A percentile compares a stretch with the other conserved stretches of the same genome.
Evolutionary conservation across 768 basidiomycete genomes (phyloP).

Genomic region (Trametes cinnabarina): DNA sequence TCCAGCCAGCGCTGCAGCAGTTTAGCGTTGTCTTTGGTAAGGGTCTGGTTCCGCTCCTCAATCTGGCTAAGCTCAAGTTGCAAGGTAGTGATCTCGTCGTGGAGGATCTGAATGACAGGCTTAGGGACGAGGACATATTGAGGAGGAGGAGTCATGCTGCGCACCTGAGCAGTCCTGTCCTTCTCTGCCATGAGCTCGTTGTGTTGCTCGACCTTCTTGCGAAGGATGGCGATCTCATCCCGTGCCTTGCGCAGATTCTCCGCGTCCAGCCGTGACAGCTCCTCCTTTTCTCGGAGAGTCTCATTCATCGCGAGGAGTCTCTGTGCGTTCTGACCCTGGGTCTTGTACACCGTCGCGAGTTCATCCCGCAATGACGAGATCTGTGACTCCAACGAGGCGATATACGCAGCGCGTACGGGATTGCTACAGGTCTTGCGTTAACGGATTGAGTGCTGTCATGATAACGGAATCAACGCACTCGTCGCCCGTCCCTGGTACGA

Average conservation of each 20-base stretch:
- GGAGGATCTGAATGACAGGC: slow-evolving; percentile 54
- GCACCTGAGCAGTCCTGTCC: slow-evolving; percentile 84
- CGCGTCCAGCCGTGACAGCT: slow-evolving; percentile 74
- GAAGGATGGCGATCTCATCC: slow-evolving; percentile 70
- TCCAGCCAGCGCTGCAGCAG: slow-evolving; percentile 97
- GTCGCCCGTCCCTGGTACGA: slow-evolving; percentile 60
- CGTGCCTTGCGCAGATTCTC: slow-evolving; percentile 75
- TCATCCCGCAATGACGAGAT: slow-evolving; percentile 91
- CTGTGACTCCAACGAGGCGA: slow-evolving; percentile 89
- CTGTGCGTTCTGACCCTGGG: slow-evolving; percentile 94
- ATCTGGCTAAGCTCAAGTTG: slow-evolving; percentile 90
- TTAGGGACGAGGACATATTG: too few relatives aligned
- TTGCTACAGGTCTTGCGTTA: slow-evolving; percentile 58
- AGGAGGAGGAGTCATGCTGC: not conserved
- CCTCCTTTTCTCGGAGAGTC: slow-evolving; percentile 90
- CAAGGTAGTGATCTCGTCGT: slow-evolving; percentile 92
- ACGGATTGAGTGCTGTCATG: not conserved
- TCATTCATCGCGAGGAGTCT: slow-evolving; percentile 92
- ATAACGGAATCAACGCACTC: slow-evolving; percentile 54
- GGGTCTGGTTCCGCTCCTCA: slow-evolving; percentile 80
- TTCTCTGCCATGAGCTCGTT: slow-evolving; percentile 84
- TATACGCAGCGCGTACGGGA: slow-evolving; percentile 83
- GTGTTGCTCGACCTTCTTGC: slow-evolving; percentile 80
- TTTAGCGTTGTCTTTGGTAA: slow-evolving; percentile 91
- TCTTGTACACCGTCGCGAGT: slow-evolving; percentile 92